Evolutionary conservation across 2,329 filamentous ascomycete species (phyloP), one percentile per base, ranked within the genome.

Genomic region (Paramyrothecium sp.): DNA sequence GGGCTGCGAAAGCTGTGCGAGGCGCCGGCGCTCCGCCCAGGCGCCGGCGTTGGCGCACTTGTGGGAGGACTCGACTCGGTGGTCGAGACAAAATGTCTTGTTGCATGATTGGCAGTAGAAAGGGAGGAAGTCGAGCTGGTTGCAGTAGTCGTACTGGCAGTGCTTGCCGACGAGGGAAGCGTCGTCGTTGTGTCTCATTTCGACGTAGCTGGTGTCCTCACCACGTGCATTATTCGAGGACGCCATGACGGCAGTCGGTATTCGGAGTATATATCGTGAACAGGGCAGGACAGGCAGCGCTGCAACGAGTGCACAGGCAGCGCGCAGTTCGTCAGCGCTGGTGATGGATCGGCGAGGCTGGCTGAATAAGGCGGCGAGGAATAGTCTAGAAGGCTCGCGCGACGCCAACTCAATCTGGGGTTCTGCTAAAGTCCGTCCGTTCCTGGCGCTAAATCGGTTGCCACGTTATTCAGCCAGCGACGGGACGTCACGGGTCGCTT

Each of bases 71-170:
- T 98, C 94, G 67, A 87, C 89, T 56, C 94, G 90, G 80, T 99
- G 95, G 71, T 98, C 94, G 63, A 96, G 89, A 73, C 96, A 99
- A 78, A 88, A 99, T 17, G 89, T 94, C 58, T 85, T 84, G 62
- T 73, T 84, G 77, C 95, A 99, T 65, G 90, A 95, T 71, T 96
- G 91, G 78, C 95, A 99, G 69, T 87, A 84, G 75, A 98, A 98
- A 3, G 95, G 95, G 4, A 99, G 86, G 74, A 99, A 98, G 76
- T 98, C 95, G 59, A 98, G 90, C 71, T 95, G 90, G 71, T 93
- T 89, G 81, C 95, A 99, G 81, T 92, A 96, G 63, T 89, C 81
- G 75, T 90, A 89, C 73, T 97, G 87, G 83, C 95, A 99, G 79
- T 97, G 93, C 60, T 86, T 86, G 74, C 95, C 95, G 65, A 98